phyloP scores from a whole-genome alignment of 331 rosid species.

The Pyrus hybrid region DNA sequence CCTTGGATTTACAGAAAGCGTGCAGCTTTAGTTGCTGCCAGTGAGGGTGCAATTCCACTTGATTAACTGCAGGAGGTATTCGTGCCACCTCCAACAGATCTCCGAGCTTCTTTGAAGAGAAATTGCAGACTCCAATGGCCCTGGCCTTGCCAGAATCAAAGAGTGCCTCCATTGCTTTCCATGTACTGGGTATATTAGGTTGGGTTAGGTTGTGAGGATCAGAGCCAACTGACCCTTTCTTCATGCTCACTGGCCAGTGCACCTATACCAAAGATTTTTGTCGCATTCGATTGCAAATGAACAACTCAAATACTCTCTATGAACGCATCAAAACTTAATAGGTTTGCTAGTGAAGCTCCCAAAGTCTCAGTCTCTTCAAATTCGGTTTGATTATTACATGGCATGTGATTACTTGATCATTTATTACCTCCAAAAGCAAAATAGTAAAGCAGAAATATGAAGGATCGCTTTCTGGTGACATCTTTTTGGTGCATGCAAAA shows the following conservation, averaged over 20 bases:
- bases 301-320: background rate
- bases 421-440: background rate
- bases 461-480: background rate
- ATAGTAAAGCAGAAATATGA: background rate
- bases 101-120: constrained; percentile 59
- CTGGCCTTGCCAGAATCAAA: constrained; percentile 51
- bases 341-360: background rate
- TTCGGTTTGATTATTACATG: background rate
- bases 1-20: constrained; percentile 52
- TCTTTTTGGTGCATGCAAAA: background rate
- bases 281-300: background rate
- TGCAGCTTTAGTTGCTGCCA: constrained; percentile 56
- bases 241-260: constrained; percentile 56
- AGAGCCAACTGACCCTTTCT: constrained; percentile 29
- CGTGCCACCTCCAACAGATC: constrained; percentile 51
- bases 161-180: constrained; percentile 71
- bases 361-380: background rate
- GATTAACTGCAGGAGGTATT: constrained; percentile 74
- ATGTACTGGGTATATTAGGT: constrained; percentile 50
- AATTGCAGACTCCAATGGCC: constrained; percentile 73
- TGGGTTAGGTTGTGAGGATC: constrained; percentile 30
- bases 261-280: constrained; percentile 19
- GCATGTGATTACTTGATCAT: background rate
- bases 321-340: background rate
- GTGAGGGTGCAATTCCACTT: constrained; percentile 70